Conservation (phyloP, 2,329 filamentous ascomycete genomes). For the Hypoxylon sp. region DNA sequence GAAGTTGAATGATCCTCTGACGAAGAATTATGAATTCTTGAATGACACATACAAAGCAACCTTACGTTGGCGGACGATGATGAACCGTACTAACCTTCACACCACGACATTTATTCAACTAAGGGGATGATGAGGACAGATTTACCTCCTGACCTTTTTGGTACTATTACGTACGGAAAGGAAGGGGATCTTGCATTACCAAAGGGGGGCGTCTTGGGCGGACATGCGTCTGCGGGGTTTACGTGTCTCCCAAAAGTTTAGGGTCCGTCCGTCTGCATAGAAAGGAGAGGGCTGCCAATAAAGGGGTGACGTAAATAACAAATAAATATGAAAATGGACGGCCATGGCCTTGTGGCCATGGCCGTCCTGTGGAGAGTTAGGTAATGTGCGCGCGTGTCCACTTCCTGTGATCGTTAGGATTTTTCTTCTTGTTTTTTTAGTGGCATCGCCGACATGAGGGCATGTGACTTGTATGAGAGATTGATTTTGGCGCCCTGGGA, state of each 20-base stretch:
- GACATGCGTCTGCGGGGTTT: conserved; percentile 10
- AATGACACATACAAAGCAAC: not conserved
- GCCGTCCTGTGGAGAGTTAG: not conserved
- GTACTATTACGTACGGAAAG: not conserved
- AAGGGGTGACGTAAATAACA: not conserved
- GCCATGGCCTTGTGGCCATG: not conserved
- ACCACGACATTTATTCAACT: not conserved
- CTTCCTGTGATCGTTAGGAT: not conserved
- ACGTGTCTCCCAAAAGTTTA: not conserved
- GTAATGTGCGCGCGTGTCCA: not conserved
- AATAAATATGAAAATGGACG: conserved; percentile 6
- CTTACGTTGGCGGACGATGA: not conserved
- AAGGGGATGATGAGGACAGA: not conserved
- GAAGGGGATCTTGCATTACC: conserved; percentile 11
- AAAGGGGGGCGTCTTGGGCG: conserved; percentile 18
- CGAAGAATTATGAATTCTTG: not conserved
- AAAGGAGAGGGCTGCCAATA: not conserved
- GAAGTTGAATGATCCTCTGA: not conserved
- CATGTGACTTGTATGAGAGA: not conserved
- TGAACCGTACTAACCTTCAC: not conserved
- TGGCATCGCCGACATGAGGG: not conserved
- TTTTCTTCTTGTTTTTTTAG: not conserved
- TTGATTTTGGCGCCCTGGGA: not conserved
- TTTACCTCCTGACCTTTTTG: not conserved
- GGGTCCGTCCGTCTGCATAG: conserved; percentile 19